phyloP scores from a whole-genome alignment of 78 protist species.

The Pelomyxa schiedti region DNA sequence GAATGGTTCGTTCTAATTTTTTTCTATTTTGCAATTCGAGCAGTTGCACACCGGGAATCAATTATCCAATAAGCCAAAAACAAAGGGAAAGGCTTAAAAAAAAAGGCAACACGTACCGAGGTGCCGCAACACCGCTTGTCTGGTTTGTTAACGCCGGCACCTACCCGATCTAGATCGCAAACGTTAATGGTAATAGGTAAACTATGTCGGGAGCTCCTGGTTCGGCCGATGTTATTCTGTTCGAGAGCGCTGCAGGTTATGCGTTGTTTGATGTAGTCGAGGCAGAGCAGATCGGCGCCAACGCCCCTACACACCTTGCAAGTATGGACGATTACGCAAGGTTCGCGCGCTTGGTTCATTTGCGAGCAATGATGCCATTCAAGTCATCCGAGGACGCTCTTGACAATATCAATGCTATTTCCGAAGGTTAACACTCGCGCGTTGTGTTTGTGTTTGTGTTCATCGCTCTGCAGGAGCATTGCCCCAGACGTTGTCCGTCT shows the following conservation, averaged over 20 bases:
- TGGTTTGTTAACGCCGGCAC: no score
- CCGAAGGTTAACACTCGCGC: slow-evolving; percentile 64
- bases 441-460: no score
- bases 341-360: slow-evolving; percentile 48
- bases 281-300: slow-evolving; percentile 63
- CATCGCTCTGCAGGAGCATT: slow-evolving; percentile 35
- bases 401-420: slow-evolving; percentile 63
- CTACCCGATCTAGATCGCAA: no score
- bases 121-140: no score
- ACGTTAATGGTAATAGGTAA: no score
- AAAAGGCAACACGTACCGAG: no score
- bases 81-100: no score
- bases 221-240: slow-evolving; percentile 45
- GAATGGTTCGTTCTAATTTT: no score
- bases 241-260: slow-evolving; percentile 82
- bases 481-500: slow-evolving; percentile 12
- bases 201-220: no score
- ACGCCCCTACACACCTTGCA: slow-evolving; percentile 22
- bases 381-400: slow-evolving; percentile 77
- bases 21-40: no score
- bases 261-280: slow-evolving; percentile 59
- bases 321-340: slow-evolving; percentile 39
- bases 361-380: slow-evolving; percentile 75
- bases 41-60: no score
- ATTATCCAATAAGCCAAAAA: no score